Base-by-base conservation (phyloP, 176 grass and related monocot species). In the Oryza officinalis region DNA sequence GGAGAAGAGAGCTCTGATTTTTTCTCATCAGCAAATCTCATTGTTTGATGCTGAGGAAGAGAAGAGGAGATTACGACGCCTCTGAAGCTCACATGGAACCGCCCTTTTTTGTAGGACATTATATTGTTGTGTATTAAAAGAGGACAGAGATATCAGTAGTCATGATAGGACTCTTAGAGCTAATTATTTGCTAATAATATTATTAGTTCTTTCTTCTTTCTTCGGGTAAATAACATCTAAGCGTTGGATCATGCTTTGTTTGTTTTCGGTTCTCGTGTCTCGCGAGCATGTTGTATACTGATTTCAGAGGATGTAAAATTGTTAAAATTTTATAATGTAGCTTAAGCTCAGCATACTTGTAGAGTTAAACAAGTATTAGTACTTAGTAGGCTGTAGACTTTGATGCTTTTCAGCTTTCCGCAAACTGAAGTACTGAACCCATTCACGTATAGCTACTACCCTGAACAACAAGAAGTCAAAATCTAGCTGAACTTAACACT, bases 71-170 rank as follows among this genome's bases (percentile, higher is more conserved):
- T 90, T 83, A 86, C 47, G 79, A 67, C 35, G 60, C 60, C 27
- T 63, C 79, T 86, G 68, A 79, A 79, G 69, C 31, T 70, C 88
- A 87, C 88, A 90, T 86, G 88, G 88, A 78, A 67, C 33, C 77
- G 67, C 13, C 69, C 88, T 57, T 50, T 64, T 61, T 67, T 75
- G 67, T 52, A 87, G 69, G 63, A 80, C 84, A 74, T 35, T 35
- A 35, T 35, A 35, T 44, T 7, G 28, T 8, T 69, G 68, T 6
- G 68, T 86, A 74, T 41, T 83, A 43, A 87, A 90, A 63, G 33
- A 76, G 54, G 26, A 71, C 65, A 86, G 71, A 69, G 80, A 90
- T 87, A 85, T 71, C 49, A 85, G 61, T 27, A 85, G 70, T 27
- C 83, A 80, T 70, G 61, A 83, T 79, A 74, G 74, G 67, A 41